Evolutionary conservation across 2,329 filamentous ascomycete species (phyloP).

Genomic region (Ophiostoma perfectum): DNA sequence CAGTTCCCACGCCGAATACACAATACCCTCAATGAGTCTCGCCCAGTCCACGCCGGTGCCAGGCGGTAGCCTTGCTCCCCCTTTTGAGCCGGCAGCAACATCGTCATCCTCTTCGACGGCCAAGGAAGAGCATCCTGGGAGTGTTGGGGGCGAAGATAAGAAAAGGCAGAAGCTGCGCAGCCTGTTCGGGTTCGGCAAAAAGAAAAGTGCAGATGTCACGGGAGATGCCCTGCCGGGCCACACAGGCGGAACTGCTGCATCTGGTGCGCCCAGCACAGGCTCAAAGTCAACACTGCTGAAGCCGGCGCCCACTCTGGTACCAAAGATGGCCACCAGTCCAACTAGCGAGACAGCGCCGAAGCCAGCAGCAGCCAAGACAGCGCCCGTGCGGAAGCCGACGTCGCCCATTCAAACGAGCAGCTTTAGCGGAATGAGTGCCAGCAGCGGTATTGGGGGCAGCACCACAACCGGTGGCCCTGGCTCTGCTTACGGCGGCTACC

Average conservation of each 20-base stretch:
- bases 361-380: not conserved
- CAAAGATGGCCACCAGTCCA: not conserved
- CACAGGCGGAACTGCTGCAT: not conserved
- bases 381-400: constrained; percentile 30
- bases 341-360: constrained; percentile 23
- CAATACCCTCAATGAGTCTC: not conserved
- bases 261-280: constrained; percentile 25
- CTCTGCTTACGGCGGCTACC: constrained; percentile 32
- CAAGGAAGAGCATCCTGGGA: not conserved
- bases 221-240: not conserved
- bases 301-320: constrained; percentile 26
- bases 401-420: constrained; percentile 35
- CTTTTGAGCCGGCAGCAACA: constrained; percentile 23
- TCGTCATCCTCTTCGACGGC: constrained; percentile 29
- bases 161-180: constrained; percentile 33
- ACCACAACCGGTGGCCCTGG: not conserved
- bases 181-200: constrained; percentile 36
- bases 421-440: constrained; percentile 34
- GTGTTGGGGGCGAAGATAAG: not conserved
- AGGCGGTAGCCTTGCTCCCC: constrained; percentile 20
- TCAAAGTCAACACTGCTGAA: not conserved
- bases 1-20: no score
- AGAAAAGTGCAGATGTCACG: constrained; percentile 30
- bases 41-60: not conserved
- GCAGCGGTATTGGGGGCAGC: no score